These are phyloP conservation scores for Rhizopogon rudus DNA, from an alignment of 768 basidiomycete species.

Conservation along the genomic window DNA sequence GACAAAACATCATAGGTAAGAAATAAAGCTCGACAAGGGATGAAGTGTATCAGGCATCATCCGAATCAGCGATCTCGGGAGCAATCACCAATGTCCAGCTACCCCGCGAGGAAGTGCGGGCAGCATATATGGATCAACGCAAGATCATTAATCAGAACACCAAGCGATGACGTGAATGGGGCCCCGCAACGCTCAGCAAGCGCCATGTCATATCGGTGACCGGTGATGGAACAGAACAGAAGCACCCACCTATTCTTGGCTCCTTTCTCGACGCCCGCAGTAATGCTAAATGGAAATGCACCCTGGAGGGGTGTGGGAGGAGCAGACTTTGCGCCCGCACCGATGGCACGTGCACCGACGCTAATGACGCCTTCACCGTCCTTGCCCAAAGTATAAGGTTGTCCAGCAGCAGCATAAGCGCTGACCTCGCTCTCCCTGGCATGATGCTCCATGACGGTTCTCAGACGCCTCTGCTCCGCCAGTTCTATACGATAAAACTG, in stretches of 20 bases:
- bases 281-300: conserved; percentile 84
- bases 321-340: conserved; percentile 6
- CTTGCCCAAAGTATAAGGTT: conserved; percentile 4
- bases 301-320: conserved; percentile 14
- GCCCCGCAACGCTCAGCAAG: neutral
- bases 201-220: neutral
- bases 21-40: neutral
- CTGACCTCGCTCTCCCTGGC: conserved; percentile 47
- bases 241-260: conserved; percentile 75
- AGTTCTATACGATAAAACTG: conserved; percentile 94
- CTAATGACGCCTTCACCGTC: neutral
- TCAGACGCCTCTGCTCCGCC: conserved; percentile 83
- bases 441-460: conserved; percentile 91
- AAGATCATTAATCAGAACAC: neutral
- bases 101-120: too few species aligned
- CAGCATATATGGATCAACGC: too few species aligned
- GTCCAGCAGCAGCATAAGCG: neutral
- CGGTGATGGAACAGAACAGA: neutral
- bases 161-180: neutral
- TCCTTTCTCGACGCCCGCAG: conserved; percentile 93
- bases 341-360: neutral
- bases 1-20: neutral
- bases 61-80: too few species aligned
- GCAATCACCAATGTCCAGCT: too few species aligned
- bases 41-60: too few species aligned